phyloP scores from a whole-genome alignment of 495 filamentous ascomycete genomes.

The Friedmanniomyces endolithicus region DNA sequence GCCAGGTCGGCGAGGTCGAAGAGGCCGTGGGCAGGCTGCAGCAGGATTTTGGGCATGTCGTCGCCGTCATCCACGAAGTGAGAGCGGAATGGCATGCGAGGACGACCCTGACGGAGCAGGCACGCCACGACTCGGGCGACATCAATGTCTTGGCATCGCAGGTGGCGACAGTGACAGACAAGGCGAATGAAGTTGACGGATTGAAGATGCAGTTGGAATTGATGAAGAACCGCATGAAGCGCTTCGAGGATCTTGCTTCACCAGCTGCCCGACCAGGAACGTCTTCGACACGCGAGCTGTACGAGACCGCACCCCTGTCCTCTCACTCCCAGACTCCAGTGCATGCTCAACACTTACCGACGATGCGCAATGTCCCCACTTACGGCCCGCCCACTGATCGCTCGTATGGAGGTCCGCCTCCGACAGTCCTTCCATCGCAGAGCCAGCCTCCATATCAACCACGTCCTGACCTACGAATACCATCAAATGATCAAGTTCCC shows the following conservation, averaged over 20 bases:
- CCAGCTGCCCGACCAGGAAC: slow-evolving; percentile 1
- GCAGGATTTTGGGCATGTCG: slow-evolving; percentile 22
- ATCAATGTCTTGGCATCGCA: slow-evolving; percentile 25
- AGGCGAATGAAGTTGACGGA: slow-evolving; percentile 29
- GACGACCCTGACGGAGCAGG: neutral
- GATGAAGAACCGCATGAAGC: slow-evolving; percentile 27
- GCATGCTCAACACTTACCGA: neutral
- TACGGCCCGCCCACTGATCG: neutral
- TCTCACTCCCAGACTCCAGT: neutral
- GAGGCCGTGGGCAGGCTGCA: slow-evolving; percentile 22
- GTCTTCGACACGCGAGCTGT: slow-evolving; percentile 4
- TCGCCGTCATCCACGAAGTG: slow-evolving; percentile 20
- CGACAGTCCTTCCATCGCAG: neutral
- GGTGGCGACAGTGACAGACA: slow-evolving; percentile 17
- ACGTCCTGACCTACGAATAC: neutral
- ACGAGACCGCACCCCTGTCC: neutral
- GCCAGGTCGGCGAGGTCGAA: slow-evolving; percentile 20
- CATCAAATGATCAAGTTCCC: neutral
- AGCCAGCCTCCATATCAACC: neutral
- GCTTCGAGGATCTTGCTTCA: slow-evolving; percentile 25
- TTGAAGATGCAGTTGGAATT: slow-evolving; percentile 29
- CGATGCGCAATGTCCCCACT: neutral
- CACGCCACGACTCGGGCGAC: slow-evolving; percentile 5
- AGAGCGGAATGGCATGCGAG: slow-evolving; percentile 7
- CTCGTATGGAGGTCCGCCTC: neutral